Base-by-base conservation (phyloP, 306 rosid species). In the Acacia crassicarpa region DNA sequence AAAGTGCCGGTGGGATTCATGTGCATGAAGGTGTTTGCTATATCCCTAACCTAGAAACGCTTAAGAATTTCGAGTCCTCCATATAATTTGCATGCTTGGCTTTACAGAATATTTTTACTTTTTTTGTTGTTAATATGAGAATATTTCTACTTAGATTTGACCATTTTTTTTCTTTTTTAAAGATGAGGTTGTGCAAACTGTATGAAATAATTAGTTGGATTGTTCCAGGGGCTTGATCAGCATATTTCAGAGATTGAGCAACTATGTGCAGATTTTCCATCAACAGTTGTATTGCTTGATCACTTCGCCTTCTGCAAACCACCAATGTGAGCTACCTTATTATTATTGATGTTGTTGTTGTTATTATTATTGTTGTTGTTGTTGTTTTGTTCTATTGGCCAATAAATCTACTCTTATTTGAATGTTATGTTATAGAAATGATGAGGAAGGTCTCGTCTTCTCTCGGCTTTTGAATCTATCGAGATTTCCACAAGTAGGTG, bases 281-380 rank as follows among this genome's bases (percentile, higher is more conserved):
- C 94, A 54, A 94, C 97, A 23, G 32, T 73, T 68, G 94, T 92
- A 65, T 78, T 94, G 82, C 91, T 94, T 20, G 98, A 94, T 85
- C 98, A 94, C 86, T 65, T 94, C 56, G 97, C 88, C 78, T 94
- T 94, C 84, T 91, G 97, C 89, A 92, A 94, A 88, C 92, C 97
- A 62, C 97, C 94, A 78, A 45, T 38, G 98, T 94, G 82, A 90
- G 94, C 66, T 75, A 44, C 83, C 67, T 46, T 38, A 2, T 30
- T 30, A 30, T 30, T 27, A 27, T 43, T 25, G 32, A 56, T 40
- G 1, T 43, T 25, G 32, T 62, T 56, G 23, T 53, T 40, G 1
- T 27, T 27, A 27, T 27, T 27, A 27, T 27, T 27, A 27, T 43
- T 25, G 32, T 62, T 56, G 22, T 53, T 40, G 1, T 43, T 25